Evolutionary conservation across 2,329 filamentous ascomycete species (phyloP), one percentile per base, ranked within the genome.

Genomic region (Paradendryphiella salina): DNA sequence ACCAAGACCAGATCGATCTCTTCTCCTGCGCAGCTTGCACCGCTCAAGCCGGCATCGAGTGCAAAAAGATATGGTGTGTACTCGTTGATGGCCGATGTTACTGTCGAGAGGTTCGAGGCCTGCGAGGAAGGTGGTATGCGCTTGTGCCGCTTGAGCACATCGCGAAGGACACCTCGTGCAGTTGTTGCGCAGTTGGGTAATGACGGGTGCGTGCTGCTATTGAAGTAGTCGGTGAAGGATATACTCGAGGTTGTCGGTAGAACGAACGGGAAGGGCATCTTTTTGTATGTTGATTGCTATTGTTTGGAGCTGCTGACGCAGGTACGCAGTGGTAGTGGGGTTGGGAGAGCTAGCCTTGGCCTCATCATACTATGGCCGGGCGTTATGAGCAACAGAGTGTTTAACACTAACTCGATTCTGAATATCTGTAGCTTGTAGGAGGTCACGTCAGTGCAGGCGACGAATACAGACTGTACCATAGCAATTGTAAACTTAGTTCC

Each of bases 201-300:
- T 0, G 93, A 96, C 3, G 94, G 93, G 73, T 97, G 93, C 2
- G 90, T 90, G 58, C 86, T 83, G 66, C 88, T 93, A 63, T 77
- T 82, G 73, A 96, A 87, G 73, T 80, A 88, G 31, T 86, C 80
- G 17, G 89, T 87, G 70, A 96, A 93, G 44, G 89, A 86, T 68
- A 96, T 87, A 46, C 87, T 84, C 28, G 91, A 96, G 4, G 93
- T 96, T 0, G 93, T 97, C 1, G 94, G 92, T 26, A 97, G 84
- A 9, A 83, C 77, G 67, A 96, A 96, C 10, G 89, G 88, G 70
- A 89, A 97, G 26, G 93, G 92, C 94, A 97, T 97, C 34, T 54
- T 66, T 43, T 32, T 42, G 42, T 29, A 46, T 40, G 50, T 50
- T 10, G 37, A 35, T 40, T 54, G 61, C 48, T 52, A 50, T 36